These are phyloP conservation scores for Ogataea paraovalis DNA, from an alignment of 805 yeast species.

Conservation along the genomic window DNA sequence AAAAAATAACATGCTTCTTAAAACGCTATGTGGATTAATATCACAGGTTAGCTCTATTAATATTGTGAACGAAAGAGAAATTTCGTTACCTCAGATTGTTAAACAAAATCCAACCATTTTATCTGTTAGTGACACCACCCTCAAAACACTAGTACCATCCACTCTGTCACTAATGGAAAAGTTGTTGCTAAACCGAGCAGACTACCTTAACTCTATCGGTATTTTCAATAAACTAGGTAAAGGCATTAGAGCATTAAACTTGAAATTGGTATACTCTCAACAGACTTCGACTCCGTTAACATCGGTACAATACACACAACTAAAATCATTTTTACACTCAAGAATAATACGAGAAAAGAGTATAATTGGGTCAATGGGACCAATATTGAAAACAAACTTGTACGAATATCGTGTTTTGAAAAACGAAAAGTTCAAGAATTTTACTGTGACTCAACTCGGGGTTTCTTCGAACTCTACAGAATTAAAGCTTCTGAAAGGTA, in stretches of 20 bases:
- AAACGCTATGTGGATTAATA: constrained; percentile 38
- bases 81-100: constrained; percentile 12
- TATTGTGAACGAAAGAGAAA: constrained; percentile 16
- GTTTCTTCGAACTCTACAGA: constrained; percentile 59
- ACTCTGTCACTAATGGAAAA: constrained; percentile 20
- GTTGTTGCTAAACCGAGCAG: constrained; percentile 33
- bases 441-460: constrained; percentile 40
- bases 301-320: constrained; percentile 29
- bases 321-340: constrained; percentile 44
- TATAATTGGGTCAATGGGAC: constrained; percentile 47
- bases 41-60: constrained; percentile 28
- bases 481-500: constrained; percentile 42
- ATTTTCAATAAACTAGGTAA: constrained; percentile 38
- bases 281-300: constrained; percentile 15
- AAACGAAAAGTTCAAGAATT: constrained; percentile 12
- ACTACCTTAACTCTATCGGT: constrained; percentile 45
- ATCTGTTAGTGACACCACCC: constrained; percentile 21
- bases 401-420: constrained; percentile 56
- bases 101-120: constrained; percentile 31
- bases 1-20: constrained; percentile 30
- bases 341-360: constrained; percentile 51
- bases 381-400: constrained; percentile 54
- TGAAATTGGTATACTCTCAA: constrained; percentile 41
- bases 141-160: constrained; percentile 15
- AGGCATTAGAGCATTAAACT: constrained; percentile 13